Conservation (phyloP, 2,329 filamentous ascomycete species). For the Verticillium nubilum region DNA sequence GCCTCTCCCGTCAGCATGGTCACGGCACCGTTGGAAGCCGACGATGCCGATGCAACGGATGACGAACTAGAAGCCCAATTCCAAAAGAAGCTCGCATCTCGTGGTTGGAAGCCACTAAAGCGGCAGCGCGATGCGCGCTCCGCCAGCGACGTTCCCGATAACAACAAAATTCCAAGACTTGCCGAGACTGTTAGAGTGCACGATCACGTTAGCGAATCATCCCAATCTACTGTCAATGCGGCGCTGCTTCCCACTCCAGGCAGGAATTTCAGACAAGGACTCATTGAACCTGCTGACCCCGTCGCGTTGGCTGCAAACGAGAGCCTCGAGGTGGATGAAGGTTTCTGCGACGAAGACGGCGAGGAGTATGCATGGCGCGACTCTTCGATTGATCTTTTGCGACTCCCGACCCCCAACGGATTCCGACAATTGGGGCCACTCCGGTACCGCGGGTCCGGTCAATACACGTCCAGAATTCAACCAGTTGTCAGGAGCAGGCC, state of each 20-base stretch:
- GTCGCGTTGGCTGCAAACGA: background rate
- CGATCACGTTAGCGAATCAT: background rate
- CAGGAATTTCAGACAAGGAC: background rate
- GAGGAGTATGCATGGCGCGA: background rate
- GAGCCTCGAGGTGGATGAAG: slow-evolving; percentile 6
- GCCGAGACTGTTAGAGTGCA: background rate
- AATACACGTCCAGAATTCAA: slow-evolving; percentile 6
- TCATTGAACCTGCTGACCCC: background rate
- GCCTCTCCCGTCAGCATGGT: background rate
- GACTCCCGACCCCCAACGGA: background rate
- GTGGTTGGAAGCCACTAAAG: background rate
- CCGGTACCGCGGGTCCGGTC: slow-evolving; percentile 7
- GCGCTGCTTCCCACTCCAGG: background rate
- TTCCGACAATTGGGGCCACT: slow-evolving; percentile 2
- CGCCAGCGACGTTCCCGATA: background rate
- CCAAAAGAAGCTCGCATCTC: background rate
- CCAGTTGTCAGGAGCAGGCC: slow-evolving; percentile 9
- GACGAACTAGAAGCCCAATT: background rate
- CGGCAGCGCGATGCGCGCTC: background rate
- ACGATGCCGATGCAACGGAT: background rate
- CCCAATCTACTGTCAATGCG: background rate
- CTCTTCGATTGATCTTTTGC: background rate
- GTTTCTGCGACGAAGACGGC: slow-evolving; percentile 7
- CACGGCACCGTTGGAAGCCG: background rate
- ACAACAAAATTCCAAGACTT: background rate